Conservation (phyloP, 2,329 filamentous ascomycete genomes). For the Pyricularia sp. region DNA sequence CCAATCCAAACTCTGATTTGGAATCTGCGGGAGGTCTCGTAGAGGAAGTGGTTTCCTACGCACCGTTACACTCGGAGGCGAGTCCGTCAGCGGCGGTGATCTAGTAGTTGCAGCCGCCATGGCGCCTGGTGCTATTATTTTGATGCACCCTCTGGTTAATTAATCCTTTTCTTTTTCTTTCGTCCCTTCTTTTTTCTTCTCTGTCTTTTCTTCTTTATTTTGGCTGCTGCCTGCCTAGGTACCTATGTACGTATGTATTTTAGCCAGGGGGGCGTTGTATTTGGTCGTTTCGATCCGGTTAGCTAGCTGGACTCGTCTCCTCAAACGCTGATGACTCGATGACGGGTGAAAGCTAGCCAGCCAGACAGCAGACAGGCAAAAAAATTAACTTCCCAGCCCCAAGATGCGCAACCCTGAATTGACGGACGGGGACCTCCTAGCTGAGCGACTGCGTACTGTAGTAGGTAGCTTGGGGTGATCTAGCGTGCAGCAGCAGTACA, state of each 20-base stretch:
- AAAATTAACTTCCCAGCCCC: not conserved
- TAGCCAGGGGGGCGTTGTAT: not conserved
- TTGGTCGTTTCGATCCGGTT: not conserved
- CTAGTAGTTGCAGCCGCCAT: conserved; percentile 22
- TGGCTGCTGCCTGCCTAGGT: not conserved
- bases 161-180: not conserved
- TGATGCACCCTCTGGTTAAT: not conserved
- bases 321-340: not conserved
- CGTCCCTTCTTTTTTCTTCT: not conserved
- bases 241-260: not conserved
- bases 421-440: not conserved
- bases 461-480: not conserved
- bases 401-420: not conserved
- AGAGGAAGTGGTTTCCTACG: conserved; percentile 27
- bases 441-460: not conserved
- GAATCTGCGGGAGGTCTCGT: conserved; percentile 16
- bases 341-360: not conserved
- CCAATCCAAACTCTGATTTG: conserved; percentile 3
- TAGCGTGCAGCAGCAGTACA: not conserved
- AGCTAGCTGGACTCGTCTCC: not conserved
- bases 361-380: not conserved
- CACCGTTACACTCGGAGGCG: conserved; percentile 16
- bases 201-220: conserved; percentile 3
- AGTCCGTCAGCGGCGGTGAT: conserved; percentile 15
- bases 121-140: conserved; percentile 6